phyloP scores from a whole-genome alignment of 495 filamentous ascomycete genomes.

The Trichoderma reesei region DNA sequence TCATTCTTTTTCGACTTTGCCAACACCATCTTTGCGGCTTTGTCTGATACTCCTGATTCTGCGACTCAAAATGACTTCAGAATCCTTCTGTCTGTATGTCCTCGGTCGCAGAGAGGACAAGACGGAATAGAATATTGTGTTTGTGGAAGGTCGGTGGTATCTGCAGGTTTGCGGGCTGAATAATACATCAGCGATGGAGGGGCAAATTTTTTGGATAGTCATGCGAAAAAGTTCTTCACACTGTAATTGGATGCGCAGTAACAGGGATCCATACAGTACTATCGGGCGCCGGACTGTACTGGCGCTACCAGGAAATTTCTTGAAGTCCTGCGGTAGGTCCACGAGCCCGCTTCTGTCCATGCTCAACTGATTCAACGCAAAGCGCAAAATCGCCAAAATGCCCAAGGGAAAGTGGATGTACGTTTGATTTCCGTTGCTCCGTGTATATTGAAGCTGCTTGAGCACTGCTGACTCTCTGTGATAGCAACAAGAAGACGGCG shows the following conservation, averaged over 20 bases:
- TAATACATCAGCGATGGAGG: conserved; percentile 27
- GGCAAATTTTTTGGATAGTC: conserved; percentile 23
- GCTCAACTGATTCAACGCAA: conserved; percentile 7
- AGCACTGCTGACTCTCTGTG: conserved; percentile 13
- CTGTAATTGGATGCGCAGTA: not conserved
- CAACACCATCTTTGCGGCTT: conserved; percentile 58
- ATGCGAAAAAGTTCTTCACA: conserved; percentile 10
- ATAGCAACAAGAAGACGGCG: conserved; percentile 87
- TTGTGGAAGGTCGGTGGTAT: conserved; percentile 6
- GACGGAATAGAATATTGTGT: not conserved
- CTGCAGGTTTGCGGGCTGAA: conserved; percentile 19
- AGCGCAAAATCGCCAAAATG: not conserved
- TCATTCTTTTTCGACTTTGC: conserved; percentile 93
- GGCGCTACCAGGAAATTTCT: conserved; percentile 14
- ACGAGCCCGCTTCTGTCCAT: not conserved
- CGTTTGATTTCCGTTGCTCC: conserved; percentile 22
- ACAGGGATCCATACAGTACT: not conserved
- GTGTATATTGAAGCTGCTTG: not conserved
- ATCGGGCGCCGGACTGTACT: not conserved
- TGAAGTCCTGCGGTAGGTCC: not conserved
- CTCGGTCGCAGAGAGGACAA: not conserved
- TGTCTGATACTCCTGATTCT: not conserved
- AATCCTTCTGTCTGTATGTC: not conserved
- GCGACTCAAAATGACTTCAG: not conserved
- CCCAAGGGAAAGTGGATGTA: conserved; percentile 72